Evolutionary conservation across 202 grass and related monocot genomes (phyloP).

Genomic region (Digitaria exilis): DNA sequence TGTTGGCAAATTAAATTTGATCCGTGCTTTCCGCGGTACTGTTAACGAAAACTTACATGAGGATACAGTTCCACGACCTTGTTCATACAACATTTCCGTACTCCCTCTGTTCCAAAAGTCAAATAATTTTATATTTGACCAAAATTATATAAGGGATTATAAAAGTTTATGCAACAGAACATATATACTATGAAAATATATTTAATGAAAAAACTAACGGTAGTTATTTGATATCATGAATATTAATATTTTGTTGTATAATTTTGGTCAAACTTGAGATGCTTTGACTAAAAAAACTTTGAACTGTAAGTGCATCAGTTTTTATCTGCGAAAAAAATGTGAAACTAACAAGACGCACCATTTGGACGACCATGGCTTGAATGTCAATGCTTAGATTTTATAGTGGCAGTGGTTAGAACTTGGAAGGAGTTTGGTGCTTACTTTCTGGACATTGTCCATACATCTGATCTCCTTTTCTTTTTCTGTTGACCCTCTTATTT

Average conservation of each 20-base stretch:
- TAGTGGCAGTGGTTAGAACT: not conserved
- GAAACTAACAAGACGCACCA: conserved; percentile 17
- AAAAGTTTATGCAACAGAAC: too few relatives aligned
- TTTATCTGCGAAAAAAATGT: not conserved
- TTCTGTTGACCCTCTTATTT: not conserved
- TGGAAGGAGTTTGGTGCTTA: conserved; percentile 9
- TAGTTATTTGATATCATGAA: too few relatives aligned
- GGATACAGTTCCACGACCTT: not conserved
- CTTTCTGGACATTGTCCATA: not conserved
- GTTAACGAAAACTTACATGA: not conserved
- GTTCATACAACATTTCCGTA: not conserved
- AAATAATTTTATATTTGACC: too few relatives aligned
- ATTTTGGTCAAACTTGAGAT: too few relatives aligned
- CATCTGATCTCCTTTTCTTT: not conserved
- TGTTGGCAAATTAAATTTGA: not conserved
- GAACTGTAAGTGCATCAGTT: not conserved
- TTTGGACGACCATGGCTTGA: conserved; percentile 17
- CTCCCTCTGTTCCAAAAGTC: too few relatives aligned
- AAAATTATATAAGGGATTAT: too few relatives aligned
- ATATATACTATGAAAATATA: too few relatives aligned
- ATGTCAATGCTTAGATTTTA: not conserved
- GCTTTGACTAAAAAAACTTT: too few relatives aligned
- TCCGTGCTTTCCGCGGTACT: not conserved
- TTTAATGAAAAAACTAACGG: too few relatives aligned
- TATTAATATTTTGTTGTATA: too few relatives aligned